Evolutionary conservation across 352 stramenopile genomes (phyloP).

Genomic region (Phytophthora cactorum): DNA sequence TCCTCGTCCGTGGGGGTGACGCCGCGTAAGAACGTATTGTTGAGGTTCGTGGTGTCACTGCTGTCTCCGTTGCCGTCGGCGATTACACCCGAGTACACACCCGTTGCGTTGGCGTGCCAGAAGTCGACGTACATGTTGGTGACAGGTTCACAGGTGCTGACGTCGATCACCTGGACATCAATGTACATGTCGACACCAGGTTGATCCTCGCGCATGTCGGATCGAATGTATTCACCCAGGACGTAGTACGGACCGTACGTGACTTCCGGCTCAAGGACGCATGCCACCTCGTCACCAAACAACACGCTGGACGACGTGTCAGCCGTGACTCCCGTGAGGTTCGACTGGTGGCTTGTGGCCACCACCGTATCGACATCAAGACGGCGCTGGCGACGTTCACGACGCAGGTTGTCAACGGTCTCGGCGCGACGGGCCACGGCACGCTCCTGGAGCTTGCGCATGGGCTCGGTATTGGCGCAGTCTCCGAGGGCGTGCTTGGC

Average conservation of each 20-base stretch:
- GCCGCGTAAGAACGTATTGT: slow-evolving; percentile 33
- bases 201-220: slow-evolving; percentile 32
- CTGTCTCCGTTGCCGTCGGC: slow-evolving; percentile 37
- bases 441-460: slow-evolving; percentile 30
- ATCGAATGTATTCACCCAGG: slow-evolving; percentile 28
- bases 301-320: slow-evolving; percentile 23
- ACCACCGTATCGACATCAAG: slow-evolving; percentile 27
- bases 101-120: slow-evolving; percentile 39
- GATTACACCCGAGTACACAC: slow-evolving; percentile 35
- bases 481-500: slow-evolving; percentile 28
- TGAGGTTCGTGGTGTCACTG: slow-evolving; percentile 32
- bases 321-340: slow-evolving; percentile 18
- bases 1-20: slow-evolving; percentile 30
- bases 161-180: slow-evolving; percentile 34
- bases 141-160: slow-evolving; percentile 32
- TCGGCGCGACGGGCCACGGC: slow-evolving; percentile 21
- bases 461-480: slow-evolving; percentile 23
- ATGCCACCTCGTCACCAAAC: slow-evolving; percentile 25
- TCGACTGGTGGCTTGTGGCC: slow-evolving; percentile 30
- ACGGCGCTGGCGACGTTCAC: slow-evolving; percentile 25
- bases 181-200: slow-evolving; percentile 31
- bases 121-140: slow-evolving; percentile 36
- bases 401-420: slow-evolving; percentile 18
- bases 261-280: slow-evolving; percentile 32
- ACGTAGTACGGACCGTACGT: slow-evolving; percentile 42